Conservation (phyloP, 306 rosid genomes). For the Alnus glutinosa region DNA sequence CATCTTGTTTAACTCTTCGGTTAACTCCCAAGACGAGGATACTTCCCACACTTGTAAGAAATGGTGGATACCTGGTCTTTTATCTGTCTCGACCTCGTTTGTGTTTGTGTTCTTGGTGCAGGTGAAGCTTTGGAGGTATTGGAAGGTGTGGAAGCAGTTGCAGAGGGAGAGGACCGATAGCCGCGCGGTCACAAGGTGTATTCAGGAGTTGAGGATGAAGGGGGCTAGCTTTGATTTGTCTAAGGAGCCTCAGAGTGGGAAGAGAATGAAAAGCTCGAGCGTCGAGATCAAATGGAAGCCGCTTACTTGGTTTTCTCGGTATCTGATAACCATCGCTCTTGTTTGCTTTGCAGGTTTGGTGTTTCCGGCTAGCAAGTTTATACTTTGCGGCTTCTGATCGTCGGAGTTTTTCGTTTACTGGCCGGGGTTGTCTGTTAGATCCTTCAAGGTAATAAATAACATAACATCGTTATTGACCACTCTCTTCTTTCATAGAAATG, state of each 20-base stretch:
- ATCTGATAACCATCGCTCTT: slow-evolving; percentile 53
- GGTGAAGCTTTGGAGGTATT: slow-evolving; percentile 50
- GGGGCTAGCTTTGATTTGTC: slow-evolving; percentile 84
- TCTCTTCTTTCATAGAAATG: not conserved
- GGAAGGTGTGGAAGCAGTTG: slow-evolving; percentile 70
- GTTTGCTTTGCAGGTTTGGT: slow-evolving; percentile 62
- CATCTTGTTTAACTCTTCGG: slow-evolving; percentile 62
- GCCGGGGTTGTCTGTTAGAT: not conserved
- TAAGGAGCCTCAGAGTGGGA: slow-evolving; percentile 55
- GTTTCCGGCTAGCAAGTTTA: slow-evolving; percentile 63
- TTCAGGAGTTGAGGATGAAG: slow-evolving; percentile 87
- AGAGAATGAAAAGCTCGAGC: slow-evolving; percentile 89
- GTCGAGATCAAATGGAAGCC: slow-evolving; percentile 88
- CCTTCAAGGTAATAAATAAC: not conserved
- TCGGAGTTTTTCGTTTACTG: not conserved
- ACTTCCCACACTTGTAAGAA: slow-evolving; percentile 33
- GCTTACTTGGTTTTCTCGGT: slow-evolving; percentile 46
- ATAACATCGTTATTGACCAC: too few relatives aligned
- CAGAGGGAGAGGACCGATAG: slow-evolving; percentile 55
- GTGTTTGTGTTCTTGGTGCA: slow-evolving; percentile 60
- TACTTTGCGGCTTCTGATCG: slow-evolving; percentile 60
- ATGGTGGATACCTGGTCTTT: slow-evolving; percentile 78
- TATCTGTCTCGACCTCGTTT: slow-evolving; percentile 53
- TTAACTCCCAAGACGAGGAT: slow-evolving; percentile 6
- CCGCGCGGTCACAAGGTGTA: slow-evolving; percentile 56